A percentile compares a stretch with the other conserved stretches of the same genome.
Evolutionary conservation across 306 rosid genomes (phyloP).

Genomic region (Sicyos edulis): DNA sequence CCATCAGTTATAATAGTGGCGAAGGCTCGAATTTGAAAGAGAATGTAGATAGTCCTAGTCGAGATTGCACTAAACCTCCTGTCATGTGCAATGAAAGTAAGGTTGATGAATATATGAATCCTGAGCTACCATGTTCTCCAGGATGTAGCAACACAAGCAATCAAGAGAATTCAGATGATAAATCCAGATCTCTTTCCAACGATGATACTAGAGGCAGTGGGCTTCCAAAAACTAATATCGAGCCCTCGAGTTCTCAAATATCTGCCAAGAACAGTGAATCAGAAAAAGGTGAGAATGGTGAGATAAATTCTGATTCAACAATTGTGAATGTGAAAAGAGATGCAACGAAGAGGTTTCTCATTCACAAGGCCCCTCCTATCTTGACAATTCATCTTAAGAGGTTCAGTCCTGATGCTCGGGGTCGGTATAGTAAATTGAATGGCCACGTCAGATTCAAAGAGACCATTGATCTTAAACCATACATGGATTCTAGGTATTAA

Average conservation of each 20-base stretch:
- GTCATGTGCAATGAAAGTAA: constrained; percentile 39
- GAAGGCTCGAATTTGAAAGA: constrained; percentile 32
- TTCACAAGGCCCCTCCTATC: constrained; percentile 68
- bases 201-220: constrained; percentile 22
- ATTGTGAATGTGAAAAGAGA: constrained; percentile 66
- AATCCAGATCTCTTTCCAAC: constrained; percentile 30
- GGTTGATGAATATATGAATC: constrained; percentile 26
- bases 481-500: constrained; percentile 74
- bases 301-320: constrained; percentile 35
- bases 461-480: constrained; percentile 70
- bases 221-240: constrained; percentile 11
- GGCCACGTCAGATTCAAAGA: constrained; percentile 79
- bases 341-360: constrained; percentile 75
- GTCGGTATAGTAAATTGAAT: constrained; percentile 82
- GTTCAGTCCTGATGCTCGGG: constrained; percentile 89
- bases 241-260: constrained; percentile 23
- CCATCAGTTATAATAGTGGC: constrained; percentile 16
- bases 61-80: constrained; percentile 26
- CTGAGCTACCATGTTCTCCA: constrained; percentile 34
- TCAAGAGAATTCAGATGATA: constrained; percentile 36
- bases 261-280: constrained; percentile 26
- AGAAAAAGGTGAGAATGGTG: constrained; percentile 36
- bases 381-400: constrained; percentile 89
- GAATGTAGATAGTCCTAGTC: constrained; percentile 21
- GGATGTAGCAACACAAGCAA: constrained; percentile 31